phyloP scores from a whole-genome alignment of 2,329 filamentous ascomycete genomes.

The Ascochyta rabiei region DNA sequence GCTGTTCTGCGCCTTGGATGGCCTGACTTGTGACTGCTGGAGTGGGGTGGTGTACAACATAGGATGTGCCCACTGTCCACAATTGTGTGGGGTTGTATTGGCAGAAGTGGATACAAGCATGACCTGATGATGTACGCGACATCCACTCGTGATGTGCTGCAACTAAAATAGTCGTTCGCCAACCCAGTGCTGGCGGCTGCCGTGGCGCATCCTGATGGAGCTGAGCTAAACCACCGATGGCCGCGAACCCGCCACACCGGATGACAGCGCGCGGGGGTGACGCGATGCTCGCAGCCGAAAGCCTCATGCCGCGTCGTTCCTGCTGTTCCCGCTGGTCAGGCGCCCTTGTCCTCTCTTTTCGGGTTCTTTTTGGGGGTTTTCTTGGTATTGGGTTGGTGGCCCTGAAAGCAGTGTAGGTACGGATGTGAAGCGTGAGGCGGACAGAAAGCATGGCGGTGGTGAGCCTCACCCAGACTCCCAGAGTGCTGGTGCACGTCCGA shows the following conservation, averaged over 20 bases:
- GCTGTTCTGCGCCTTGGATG: slow-evolving; percentile 18
- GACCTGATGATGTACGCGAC: slow-evolving; percentile 7
- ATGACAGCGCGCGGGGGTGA: slow-evolving; percentile 39
- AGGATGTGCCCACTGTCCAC: slow-evolving; percentile 4
- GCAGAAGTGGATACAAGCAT: slow-evolving; percentile 6
- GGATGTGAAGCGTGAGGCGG: slow-evolving; percentile 18
- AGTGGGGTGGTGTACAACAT: slow-evolving; percentile 20
- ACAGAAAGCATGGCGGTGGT: slow-evolving; percentile 18
- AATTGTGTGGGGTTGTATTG: slow-evolving; percentile 8
- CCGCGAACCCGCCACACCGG: slow-evolving; percentile 37
- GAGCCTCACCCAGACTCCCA: no score
- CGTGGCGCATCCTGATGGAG: slow-evolving; percentile 35
- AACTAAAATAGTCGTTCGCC: slow-evolving; percentile 30
- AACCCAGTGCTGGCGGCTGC: slow-evolving; percentile 11
- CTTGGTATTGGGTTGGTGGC: slow-evolving; percentile 9
- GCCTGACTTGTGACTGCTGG: slow-evolving; percentile 20
- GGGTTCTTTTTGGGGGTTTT: no score
- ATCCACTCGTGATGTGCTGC: slow-evolving; percentile 15
- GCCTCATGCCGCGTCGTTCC: slow-evolving; percentile 21
- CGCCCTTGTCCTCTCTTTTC: slow-evolving; percentile 9
- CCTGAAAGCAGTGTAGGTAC: slow-evolving; percentile 1
- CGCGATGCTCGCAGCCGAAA: slow-evolving; percentile 30
- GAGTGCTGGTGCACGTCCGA: slow-evolving; percentile 23
- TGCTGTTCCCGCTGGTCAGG: slow-evolving; percentile 24
- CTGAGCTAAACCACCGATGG: slow-evolving; percentile 31